Base-by-base conservation (phyloP, 1,139 yeast species). In the Debaryomycetaceae sp. region DNA sequence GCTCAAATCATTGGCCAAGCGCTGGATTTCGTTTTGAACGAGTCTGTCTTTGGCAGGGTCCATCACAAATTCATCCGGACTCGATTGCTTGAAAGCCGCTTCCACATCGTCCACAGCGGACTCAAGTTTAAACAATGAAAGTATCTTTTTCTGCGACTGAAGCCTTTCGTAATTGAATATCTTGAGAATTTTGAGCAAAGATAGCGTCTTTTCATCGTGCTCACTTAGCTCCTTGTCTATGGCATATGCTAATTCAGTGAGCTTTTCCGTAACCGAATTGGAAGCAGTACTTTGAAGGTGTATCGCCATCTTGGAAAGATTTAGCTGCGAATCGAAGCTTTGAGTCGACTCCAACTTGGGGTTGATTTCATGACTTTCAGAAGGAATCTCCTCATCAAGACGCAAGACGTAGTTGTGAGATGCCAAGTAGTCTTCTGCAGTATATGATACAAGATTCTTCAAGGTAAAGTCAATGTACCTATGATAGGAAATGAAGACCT, bases 401-500 rank as follows among this genome's bases (percentile, higher is more conserved):
- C 66, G 52, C 43, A 66, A 52, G 2, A 66, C 59, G 47, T 56
- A 65, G 49, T 66, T 66, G 47, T 66, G 71, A 0, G 66, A 59
- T 27, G 69, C 69, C 46, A 83, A 64, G 69, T 83, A 83, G 56
- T 87, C 95, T 52, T 87, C 87, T 1, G 90, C 89, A 0, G 89
- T 80, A 48, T 81, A 76, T 13, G 90, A 87, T 34, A 81, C 80
- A 51, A 83, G 77, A 62, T 93, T 91, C 37, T 81, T 76, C 38
- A 90, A 71, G 8, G 58, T 49, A 45, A 74, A 70, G 53, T 85
- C 84, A 20, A 87, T 78, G 47, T 81, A 77, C 11, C 91, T 93
- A 52, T 85, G 87, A 62, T 87, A 84, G 36, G 80, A 77, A 13
- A 89, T 66, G 42, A 93, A 72, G 1, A 86, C 82, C 51, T 84